Evolutionary conservation across 2,329 filamentous ascomycete species (phyloP), one percentile per base, ranked within the genome.

Genomic region (Arthrinium puccinioides): DNA sequence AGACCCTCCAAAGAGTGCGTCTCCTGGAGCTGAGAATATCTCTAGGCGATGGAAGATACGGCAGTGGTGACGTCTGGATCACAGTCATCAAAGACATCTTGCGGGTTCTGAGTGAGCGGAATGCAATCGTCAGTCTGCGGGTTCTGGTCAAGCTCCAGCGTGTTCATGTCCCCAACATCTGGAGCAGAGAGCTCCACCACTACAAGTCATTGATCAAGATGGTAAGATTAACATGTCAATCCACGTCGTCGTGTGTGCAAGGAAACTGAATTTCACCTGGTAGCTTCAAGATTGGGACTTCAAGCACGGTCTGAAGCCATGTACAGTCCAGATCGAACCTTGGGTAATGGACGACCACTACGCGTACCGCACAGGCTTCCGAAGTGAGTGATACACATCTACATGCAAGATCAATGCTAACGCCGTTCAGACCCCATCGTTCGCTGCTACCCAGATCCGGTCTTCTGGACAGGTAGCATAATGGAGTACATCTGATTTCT

Each of bases 121-220:
- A 57, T 37, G 46, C 44, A 4, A 42, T 59, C 18, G 37, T 51
- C 23, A 47, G 46, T 18, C 37, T 61, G 3, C 47, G 51, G 21
- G 35, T 61, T 42, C 48, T 61, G 44, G 43, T 60, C 37, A 57
- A 54, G 40, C 40, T 58, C 11, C 49, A 45, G 32, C 44, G 53
- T 21, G 39, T 55, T 14, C 36, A 41, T 1, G 23, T 31, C 15
- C 39, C 28, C 8, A 36, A 38, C 9, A 21, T 51, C 19, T 55
- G 51, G 50, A 30, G 21, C 21, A 38, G 42, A 9, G 53, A 56
- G 27, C 40, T 55, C 11, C 21, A 38, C 13, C 40, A 44, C 9
- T 56, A 51, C 19, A 41, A 48, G 14, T 33, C 40, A 11, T 36
- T 55, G 15, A 21, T 47, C 8, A 37, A 47, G 14, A 45, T 38